These are phyloP conservation scores for Gossypium schwendimanii DNA, from an alignment of 441 rosid genomes.

Conservation along the genomic window DNA sequence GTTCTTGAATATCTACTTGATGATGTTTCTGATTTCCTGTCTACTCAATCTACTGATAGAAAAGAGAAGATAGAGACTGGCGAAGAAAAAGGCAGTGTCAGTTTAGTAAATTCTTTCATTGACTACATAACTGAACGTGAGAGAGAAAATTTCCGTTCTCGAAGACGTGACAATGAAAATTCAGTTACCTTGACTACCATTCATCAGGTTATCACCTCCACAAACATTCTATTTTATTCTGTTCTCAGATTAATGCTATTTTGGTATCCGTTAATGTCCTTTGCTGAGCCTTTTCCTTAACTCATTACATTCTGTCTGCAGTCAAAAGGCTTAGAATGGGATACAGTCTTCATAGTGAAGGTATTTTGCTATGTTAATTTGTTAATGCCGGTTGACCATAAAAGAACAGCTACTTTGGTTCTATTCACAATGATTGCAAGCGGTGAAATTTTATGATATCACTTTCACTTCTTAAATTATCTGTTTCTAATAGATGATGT, in stretches of 20 bases:
- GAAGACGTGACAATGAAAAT: conserved; percentile 66
- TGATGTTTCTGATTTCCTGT: conserved; percentile 75
- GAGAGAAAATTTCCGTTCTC: conserved; percentile 61
- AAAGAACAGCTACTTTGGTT: not conserved
- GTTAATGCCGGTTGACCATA: not conserved
- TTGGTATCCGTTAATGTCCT: conserved; percentile 11
- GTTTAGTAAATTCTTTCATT: conserved; percentile 49
- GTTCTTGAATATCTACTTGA: conserved; percentile 85
- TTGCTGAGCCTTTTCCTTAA: conserved; percentile 14
- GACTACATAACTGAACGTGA: conserved; percentile 62
- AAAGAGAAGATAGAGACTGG: conserved; percentile 32
- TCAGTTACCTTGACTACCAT: conserved; percentile 90
- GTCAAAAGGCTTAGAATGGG: conserved; percentile 99
- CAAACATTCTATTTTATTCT: conserved; percentile 5
- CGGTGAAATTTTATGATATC: not conserved
- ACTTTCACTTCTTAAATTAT: not conserved
- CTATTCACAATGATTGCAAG: not conserved
- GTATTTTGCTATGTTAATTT: conserved; percentile 31
- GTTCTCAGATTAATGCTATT: conserved; percentile 13
- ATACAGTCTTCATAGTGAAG: conserved; percentile 84
- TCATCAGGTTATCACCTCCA: conserved; percentile 63
- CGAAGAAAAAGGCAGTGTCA: conserved; percentile 53
- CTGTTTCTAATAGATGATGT: conserved; percentile 5
- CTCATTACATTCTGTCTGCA: conserved; percentile 30
- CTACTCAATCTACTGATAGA: conserved; percentile 33